Evolutionary conservation across 352 stramenopile genomes (phyloP), one percentile per base, ranked within the genome.

Genomic region (Phytophthora nicotianae): DNA sequence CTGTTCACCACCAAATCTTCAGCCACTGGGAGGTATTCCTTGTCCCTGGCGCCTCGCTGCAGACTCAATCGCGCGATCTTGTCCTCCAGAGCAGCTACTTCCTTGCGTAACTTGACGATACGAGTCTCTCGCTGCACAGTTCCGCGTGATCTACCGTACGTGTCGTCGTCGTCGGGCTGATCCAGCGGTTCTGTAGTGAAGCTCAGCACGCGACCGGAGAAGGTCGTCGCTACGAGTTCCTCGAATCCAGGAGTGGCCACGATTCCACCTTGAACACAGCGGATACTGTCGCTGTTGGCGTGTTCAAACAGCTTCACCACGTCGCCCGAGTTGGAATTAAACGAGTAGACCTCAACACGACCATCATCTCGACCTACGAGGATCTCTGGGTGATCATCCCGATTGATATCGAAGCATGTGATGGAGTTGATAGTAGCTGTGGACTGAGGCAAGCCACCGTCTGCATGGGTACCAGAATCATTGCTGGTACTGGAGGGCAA

Each of bases 121-220:
- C 82, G 80, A 3, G 74, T 89, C 62, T 91, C 86, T 10, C 81
- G 79, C 29, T 89, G 86, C 24, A 95, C 75, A 0, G 81, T 91
- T 11, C 83, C 88, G 20, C 86, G 81, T 5, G 86, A 88, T 20
- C 88, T 79, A 5, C 88, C 86, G 37, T 90, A 89, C n/a, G 71
- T 75, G 57, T 96, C 88, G 21, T 91, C 83, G 1, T 56, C 58
- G 45, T 94, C 88, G 1, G 75, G 70, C 32, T 93, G 77, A 32
- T 93, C 85, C 13, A 95, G 74, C 5, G 86, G 84, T 53, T 95
- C 86, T 5, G 88, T 91, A 26, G 82, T 96, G 49, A 95, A 93
- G 53, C 81, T 93, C 40, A 95, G 65, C 0, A 96, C 70, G 33
- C 83, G 78, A 0, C 88, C 88, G 2, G 83, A 90, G 56, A 94